These are phyloP conservation scores for Hypoxylon sp. DNA, from an alignment of 2,329 filamentous ascomycete genomes.

Conservation along the genomic window DNA sequence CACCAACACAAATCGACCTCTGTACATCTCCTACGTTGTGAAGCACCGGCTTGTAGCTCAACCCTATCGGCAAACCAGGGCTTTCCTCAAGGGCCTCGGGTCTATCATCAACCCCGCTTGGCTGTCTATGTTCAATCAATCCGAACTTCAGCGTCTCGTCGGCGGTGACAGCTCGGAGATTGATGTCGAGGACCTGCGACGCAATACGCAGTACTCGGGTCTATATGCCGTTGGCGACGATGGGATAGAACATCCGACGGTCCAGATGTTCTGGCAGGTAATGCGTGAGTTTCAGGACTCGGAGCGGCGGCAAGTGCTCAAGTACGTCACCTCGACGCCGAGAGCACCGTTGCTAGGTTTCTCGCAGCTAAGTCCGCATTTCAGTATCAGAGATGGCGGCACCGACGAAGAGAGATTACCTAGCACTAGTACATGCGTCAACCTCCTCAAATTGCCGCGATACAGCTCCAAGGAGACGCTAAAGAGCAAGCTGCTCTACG, in stretches of 20 bases:
- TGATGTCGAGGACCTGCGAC: slow-evolving; percentile 85
- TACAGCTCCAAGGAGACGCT: slow-evolving; percentile 76
- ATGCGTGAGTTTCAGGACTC: slow-evolving; percentile 80
- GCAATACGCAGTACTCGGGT: slow-evolving; percentile 88
- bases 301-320: slow-evolving; percentile 87
- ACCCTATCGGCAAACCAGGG: slow-evolving; percentile 82
- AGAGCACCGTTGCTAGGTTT: slow-evolving; percentile 92
- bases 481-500: slow-evolving; percentile 87
- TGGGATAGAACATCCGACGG: slow-evolving; percentile 83
- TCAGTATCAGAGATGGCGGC: slow-evolving; percentile 89
- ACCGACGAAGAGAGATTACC: slow-evolving; percentile 82
- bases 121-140: slow-evolving; percentile 99
- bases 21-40: slow-evolving; percentile 95
- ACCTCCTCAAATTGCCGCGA: slow-evolving; percentile 89
- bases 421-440: slow-evolving; percentile 96
- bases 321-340: slow-evolving; percentile 95
- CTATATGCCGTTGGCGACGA: slow-evolving; percentile 93
- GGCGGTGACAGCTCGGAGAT: slow-evolving; percentile 89
- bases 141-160: slow-evolving; percentile 91
- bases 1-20: slow-evolving; percentile 89
- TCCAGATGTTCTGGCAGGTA: slow-evolving; percentile 92
- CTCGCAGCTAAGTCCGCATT: slow-evolving; percentile 83
- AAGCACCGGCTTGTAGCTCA: slow-evolving; percentile 87
- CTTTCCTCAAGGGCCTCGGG: slow-evolving; percentile 87
- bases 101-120: slow-evolving; percentile 91